These are phyloP conservation scores for Fraxinus cuspidata DNA, from an alignment of 257 asterid genomes.

Conservation along the genomic window DNA sequence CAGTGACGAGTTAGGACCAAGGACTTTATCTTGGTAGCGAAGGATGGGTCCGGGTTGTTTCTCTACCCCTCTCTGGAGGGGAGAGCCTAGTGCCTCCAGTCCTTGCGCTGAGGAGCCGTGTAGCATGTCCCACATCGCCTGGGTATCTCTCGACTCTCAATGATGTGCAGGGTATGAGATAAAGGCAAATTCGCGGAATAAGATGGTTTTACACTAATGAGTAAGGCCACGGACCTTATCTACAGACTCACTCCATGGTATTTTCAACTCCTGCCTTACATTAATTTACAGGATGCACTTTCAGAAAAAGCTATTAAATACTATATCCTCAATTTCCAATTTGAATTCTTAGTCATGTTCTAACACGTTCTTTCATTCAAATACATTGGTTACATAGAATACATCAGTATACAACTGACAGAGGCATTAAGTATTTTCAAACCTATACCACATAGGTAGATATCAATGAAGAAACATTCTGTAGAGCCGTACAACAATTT, in stretches of 20 bases:
- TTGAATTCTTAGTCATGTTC: background rate
- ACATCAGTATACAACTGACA: constrained; percentile 2
- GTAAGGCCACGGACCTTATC: background rate
- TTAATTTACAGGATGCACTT: background rate
- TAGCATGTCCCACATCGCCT: background rate
- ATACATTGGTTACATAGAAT: background rate
- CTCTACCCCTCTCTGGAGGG: background rate
- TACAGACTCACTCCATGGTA: background rate
- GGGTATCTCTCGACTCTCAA: background rate
- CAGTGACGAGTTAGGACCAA: background rate
- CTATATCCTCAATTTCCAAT: background rate
- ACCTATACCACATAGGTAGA: background rate
- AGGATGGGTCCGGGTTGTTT: background rate
- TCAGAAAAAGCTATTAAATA: background rate
- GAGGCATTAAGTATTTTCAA: constrained; percentile 5
- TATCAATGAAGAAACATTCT: constrained; percentile 1
- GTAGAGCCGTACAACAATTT: background rate
- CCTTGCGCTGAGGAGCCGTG: background rate
- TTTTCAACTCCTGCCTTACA: background rate
- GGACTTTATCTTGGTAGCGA: background rate
- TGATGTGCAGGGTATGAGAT: background rate
- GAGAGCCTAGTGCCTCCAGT: background rate
- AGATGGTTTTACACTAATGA: background rate
- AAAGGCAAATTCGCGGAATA: background rate
- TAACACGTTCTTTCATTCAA: background rate